Evolutionary conservation across 371 early-diverging fungal genomes (phyloP), one percentile per base, ranked within the genome.

Genomic region (Smittium culicis): DNA sequence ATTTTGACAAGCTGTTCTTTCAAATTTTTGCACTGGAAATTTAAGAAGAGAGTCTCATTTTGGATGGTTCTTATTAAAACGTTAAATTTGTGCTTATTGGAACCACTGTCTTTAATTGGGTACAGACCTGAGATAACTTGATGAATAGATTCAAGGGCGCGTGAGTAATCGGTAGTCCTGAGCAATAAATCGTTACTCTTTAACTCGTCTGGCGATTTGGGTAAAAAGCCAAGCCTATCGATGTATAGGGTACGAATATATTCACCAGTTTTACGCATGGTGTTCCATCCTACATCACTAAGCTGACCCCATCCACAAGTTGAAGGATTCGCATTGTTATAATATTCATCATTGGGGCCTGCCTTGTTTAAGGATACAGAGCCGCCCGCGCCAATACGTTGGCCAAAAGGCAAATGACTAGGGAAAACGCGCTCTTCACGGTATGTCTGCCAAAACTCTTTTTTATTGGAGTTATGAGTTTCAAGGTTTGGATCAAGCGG

Each of bases 91-190:
- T 31, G 30, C 35, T 68, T 62, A 25, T 69, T 70, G 0, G 61
- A 63, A 1, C 1, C 30, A 63, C 69, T 61, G 31, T 70, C 69
- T 27, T 64, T 11, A 20, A 71, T 65, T 24, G 88, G 88, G 74
- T 84, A 87, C 56, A 89, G 78, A 0, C 89, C 87, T 1, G 79
- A 72, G 2, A 91, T 68, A 28, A 89, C 70, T 70, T 86, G 87
- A 65, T 86, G 86, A 3, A 88, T 79, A 25, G 86, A 86, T 59
- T 91, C 89, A 67, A 87, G 78, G 3, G 90, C 86, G 59, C 91
- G 82, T 27, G 82, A 73, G 70, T 88, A 91, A 66, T 87, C 88
- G 0, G 86, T 85, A 35, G 82, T 79, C 60, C 90, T 80, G 54
- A 89, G 70, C 66, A 85, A 86, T 31, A 86, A 74, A 64, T 80